Evolutionary conservation across 768 basidiomycete genomes (phyloP), one percentile per base, ranked within the genome.

Genomic region (Lentinus tigrinus): DNA sequence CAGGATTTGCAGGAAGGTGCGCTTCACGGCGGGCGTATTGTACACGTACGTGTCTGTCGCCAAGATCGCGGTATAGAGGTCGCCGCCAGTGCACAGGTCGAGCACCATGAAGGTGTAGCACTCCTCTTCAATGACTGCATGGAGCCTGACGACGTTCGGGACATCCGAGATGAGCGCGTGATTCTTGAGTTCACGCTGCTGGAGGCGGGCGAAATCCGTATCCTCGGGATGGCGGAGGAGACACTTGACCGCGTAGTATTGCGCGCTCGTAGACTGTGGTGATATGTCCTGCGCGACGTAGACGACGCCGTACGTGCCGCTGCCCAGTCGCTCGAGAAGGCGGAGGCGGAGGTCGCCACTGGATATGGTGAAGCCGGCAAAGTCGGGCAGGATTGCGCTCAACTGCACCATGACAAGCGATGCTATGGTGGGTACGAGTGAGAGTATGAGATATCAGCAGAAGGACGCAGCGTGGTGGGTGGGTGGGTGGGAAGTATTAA

Each of bases 1-100:
- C 63, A 83, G 56, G 60, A 85, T 75, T 63, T 85, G 81, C 11
- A 81, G 66, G 70, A 83, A 84, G 42, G 78, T 76, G 27, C 65
- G 52, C 52, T 74, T 76, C 66, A 84, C 78, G 48, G 79, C 71
- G 13, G 59, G 63, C 64, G 79, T 76, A 64, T 82, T 70, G 47
- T 78, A 73, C 34, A 68, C 54, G 65, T 76, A 82, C 60, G 69
- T 52, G 16, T 68, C 63, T 56, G 65, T 63, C 10, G 69, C 67
- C 39, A 65, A 63, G 69, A 83, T 81, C 66, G 77, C 76, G 17
- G 72, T 71, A 62, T 79, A 80, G 50, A 84, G 72, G 64, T 83
- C 81, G 27, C 82, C 80, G 47, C 66, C 71, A 3, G 66, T 53
- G 48, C 67, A 63, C 36, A 63, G 65, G 38, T 72, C 70, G 37